Conservation (phyloP, 257 asterid species). For the Scutellaria galericulata region DNA sequence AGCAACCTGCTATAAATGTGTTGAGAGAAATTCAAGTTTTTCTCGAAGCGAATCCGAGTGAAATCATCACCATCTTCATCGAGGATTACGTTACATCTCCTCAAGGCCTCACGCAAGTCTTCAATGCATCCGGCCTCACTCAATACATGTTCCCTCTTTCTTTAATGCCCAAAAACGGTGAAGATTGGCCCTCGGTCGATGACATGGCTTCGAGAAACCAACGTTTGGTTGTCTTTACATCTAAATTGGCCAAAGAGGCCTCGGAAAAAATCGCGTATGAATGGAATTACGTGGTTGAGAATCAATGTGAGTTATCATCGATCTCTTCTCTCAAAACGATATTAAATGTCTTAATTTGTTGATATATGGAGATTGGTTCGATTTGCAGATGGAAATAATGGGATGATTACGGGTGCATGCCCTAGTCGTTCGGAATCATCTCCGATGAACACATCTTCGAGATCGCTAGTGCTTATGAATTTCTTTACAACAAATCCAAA, state of each 20-base stretch:
- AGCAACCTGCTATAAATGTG: conserved; percentile 87
- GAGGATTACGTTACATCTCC: conserved; percentile 85
- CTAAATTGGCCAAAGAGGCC: conserved; percentile 65
- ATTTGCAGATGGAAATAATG: conserved; percentile 77
- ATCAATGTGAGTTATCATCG: conserved; percentile 64
- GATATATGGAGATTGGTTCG: background rate
- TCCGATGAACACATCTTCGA: conserved; percentile 63
- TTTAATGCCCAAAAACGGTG: conserved; percentile 73
- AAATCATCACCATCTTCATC: conserved; percentile 74
- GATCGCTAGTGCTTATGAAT: conserved; percentile 73
- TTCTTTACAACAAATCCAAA: conserved; percentile 75
- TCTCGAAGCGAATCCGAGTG: conserved; percentile 59
- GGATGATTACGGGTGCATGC: conserved; percentile 72
- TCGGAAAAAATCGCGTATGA: conserved; percentile 78
- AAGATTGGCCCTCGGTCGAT: conserved; percentile 90
- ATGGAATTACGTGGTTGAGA: conserved; percentile 91
- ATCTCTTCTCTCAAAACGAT: background rate
- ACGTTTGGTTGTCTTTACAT: conserved; percentile 79
- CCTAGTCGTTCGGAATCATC: conserved; percentile 75
- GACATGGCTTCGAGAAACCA: conserved; percentile 76
- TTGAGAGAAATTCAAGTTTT: conserved; percentile 72
- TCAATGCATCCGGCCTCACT: conserved; percentile 74
- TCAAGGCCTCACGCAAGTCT: conserved; percentile 66
- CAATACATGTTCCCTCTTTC: conserved; percentile 72
- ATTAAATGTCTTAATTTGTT: background rate